Conservation (phyloP, 305 asterid species). For the Fraxinus angustifolia region DNA sequence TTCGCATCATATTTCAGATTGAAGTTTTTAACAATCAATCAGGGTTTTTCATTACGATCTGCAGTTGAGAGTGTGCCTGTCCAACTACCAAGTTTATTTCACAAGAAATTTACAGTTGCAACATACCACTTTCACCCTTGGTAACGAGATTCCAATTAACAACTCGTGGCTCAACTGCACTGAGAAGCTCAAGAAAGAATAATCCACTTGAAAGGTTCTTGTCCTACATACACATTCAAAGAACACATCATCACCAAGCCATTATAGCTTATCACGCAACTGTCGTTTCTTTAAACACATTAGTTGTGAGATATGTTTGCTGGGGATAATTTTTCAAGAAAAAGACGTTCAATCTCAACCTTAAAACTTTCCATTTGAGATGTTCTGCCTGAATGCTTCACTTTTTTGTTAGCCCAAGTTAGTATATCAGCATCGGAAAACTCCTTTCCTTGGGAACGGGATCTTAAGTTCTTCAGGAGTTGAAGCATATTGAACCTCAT, state of each 20-base stretch:
- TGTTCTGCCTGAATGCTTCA: constrained; percentile 65
- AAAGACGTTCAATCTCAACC: constrained; percentile 40
- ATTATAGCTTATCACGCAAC: neutral
- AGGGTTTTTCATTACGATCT: neutral
- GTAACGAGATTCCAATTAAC: constrained; percentile 97
- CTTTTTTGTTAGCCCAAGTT: constrained; percentile 86
- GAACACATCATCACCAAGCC: constrained; percentile 18
- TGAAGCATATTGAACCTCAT: constrained; percentile 96
- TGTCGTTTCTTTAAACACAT: neutral
- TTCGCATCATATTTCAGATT: neutral
- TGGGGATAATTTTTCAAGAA: neutral
- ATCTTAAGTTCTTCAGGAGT: constrained; percentile 79
- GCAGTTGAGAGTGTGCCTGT: neutral
- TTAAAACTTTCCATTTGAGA: constrained; percentile 80
- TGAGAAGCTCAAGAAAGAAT: constrained; percentile 90
- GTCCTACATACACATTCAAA: constrained; percentile 50
- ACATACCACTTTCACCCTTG: constrained; percentile 85
- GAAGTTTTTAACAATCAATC: neutral
- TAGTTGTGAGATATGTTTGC: neutral
- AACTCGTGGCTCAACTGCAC: constrained; percentile 93
- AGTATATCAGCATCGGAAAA: constrained; percentile 79
- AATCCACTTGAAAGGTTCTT: constrained; percentile 80
- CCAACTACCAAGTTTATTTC: neutral
- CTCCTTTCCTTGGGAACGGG: constrained; percentile 86
- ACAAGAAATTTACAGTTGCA: constrained; percentile 11